Evolutionary conservation across 1,284 basidiomycete genomes (phyloP).

Genomic region (Tremellales sp.): DNA sequence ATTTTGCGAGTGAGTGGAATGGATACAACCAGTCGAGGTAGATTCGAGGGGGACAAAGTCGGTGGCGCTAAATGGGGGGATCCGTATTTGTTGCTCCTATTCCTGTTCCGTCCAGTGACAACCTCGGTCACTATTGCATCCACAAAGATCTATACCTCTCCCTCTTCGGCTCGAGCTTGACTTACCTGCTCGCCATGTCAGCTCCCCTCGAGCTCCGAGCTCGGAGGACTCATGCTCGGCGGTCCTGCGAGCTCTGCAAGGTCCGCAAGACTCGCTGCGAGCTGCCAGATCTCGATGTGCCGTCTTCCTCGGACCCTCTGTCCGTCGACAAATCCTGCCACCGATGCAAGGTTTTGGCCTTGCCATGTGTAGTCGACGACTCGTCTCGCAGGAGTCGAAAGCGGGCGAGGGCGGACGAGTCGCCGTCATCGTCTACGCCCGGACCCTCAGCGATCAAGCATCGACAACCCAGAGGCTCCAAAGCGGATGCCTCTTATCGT

Average conservation of each 20-base stretch:
- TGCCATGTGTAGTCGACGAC: conserved; percentile 45
- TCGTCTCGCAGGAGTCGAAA: conserved; percentile 26
- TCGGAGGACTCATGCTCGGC: conserved; percentile 42
- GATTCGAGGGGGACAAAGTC: not conserved
- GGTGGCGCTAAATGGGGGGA: not conserved
- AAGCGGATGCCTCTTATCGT: not conserved
- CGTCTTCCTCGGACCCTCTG: conserved; percentile 28
- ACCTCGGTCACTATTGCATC: not conserved
- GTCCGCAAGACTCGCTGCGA: conserved; percentile 46
- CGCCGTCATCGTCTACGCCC: no score
- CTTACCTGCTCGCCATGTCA: conserved; percentile 1
- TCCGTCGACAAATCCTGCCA: conserved; percentile 41
- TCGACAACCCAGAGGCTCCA: not conserved
- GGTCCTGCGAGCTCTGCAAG: conserved; percentile 45
- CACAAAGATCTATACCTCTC: not conserved
- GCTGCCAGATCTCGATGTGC: conserved; percentile 42
- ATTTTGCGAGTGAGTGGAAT: conserved; percentile 8
- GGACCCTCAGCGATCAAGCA: not conserved
- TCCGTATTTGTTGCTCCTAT: not conserved
- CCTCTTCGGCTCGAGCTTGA: not conserved
- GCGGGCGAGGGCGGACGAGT: conserved; percentile 11
- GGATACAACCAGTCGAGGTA: not conserved
- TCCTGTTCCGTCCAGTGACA: not conserved
- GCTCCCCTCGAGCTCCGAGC: conserved; percentile 20
- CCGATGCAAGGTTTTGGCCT: conserved; percentile 36